Percentiles rank a stretch among this genome's conserved stretches.
phyloP scores from a whole-genome alignment of 331 rosid species.

The Arachis monticola region DNA sequence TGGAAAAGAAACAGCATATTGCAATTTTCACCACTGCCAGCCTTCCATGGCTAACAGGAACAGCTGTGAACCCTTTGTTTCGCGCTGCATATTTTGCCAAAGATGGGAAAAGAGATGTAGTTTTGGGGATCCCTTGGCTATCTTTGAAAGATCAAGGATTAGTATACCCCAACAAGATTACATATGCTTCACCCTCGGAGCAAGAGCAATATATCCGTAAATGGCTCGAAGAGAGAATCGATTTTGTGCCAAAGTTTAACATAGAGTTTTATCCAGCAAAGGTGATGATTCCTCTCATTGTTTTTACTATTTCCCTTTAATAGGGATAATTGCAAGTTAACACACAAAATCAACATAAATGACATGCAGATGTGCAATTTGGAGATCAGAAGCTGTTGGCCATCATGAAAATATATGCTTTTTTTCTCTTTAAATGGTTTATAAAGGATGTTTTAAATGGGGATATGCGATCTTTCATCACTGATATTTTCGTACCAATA shows the following conservation, averaged over 20 bases:
- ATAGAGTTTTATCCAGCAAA: conserved; percentile 80
- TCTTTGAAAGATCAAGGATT: conserved; percentile 70
- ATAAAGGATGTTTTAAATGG: not conserved
- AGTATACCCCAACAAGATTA: conserved; percentile 77
- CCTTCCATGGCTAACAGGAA: conserved; percentile 99
- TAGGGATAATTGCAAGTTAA: conserved; percentile 3
- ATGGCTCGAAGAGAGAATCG: conserved; percentile 86
- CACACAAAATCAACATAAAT: not conserved
- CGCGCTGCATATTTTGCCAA: conserved; percentile 86
- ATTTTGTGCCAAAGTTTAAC: conserved; percentile 57
- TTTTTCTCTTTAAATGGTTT: conserved; percentile 14
- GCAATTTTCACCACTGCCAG: conserved; percentile 97
- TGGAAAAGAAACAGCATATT: conserved; percentile 70
- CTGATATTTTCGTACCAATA: conserved; percentile 7
- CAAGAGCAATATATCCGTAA: conserved; percentile 70
- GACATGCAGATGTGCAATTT: conserved; percentile 1
- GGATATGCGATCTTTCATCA: conserved; percentile 15
- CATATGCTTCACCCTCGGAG: conserved; percentile 65
- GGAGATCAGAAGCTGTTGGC: conserved; percentile 13
- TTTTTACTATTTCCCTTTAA: conserved; percentile 20
- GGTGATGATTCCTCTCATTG: conserved; percentile 48
- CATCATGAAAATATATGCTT: conserved; percentile 2
- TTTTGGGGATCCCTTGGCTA: conserved; percentile 90
- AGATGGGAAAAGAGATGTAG: conserved; percentile 63
- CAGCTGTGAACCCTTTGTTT: conserved; percentile 92